Percentiles rank a stretch among this genome's conserved stretches.
These are phyloP conservation scores for Grigorovia jiainica DNA, from an alignment of 805 yeast genomes.

Conservation along the genomic window DNA sequence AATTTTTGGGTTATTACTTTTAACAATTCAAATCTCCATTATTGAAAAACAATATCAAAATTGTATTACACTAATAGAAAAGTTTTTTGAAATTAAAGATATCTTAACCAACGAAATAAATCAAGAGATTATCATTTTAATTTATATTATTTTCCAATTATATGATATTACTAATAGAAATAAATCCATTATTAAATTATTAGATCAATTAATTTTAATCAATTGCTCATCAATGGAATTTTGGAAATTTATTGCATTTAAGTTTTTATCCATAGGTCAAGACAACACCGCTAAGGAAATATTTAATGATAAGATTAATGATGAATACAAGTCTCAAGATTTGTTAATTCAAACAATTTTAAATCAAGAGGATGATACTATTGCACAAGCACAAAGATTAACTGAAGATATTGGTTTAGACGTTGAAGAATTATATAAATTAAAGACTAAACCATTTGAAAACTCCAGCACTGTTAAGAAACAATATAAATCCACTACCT, in stretches of 20 bases:
- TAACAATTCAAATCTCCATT: slow-evolving; percentile 21
- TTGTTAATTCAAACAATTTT: slow-evolving; percentile 8
- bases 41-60: slow-evolving; percentile 22
- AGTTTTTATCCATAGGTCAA: slow-evolving; percentile 16
- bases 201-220: slow-evolving; percentile 9
- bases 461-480: not conserved
- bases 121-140: slow-evolving; percentile 4
- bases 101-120: not conserved
- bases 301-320: slow-evolving; percentile 8
- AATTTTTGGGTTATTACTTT: slow-evolving; percentile 16
- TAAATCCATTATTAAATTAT: slow-evolving; percentile 13
- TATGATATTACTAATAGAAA: slow-evolving; percentile 17
- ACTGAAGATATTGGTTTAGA: slow-evolving; percentile 14
- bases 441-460: slow-evolving; percentile 17
- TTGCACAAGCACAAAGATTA: slow-evolving; percentile 11
- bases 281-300: slow-evolving; percentile 10
- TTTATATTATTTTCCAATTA: slow-evolving; percentile 19
- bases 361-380: slow-evolving; percentile 7
- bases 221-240: slow-evolving; percentile 10
- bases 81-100: slow-evolving; percentile 11
- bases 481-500: slow-evolving; percentile 8
- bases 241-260: slow-evolving; percentile 25
- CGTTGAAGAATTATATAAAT: slow-evolving; percentile 12
- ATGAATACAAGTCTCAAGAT: slow-evolving; percentile 6
- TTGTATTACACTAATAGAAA: slow-evolving; percentile 22